Evolutionary conservation across 1,139 yeast genomes (phyloP).

Genomic region (Casaregolazyma suthepensis): DNA sequence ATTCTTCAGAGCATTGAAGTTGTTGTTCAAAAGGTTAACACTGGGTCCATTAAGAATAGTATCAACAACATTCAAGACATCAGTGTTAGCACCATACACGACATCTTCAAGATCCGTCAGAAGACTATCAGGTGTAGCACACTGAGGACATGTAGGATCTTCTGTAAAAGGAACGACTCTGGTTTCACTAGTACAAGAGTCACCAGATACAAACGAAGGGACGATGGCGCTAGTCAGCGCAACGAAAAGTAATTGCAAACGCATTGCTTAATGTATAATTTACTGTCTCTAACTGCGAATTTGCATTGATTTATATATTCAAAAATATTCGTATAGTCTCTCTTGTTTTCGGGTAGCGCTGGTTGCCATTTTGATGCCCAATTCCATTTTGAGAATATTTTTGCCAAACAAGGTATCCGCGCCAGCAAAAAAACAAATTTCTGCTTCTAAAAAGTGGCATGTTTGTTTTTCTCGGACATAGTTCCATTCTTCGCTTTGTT

Average conservation of each 20-base stretch:
- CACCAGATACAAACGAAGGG: background rate
- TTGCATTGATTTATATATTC: background rate
- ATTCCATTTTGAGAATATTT: background rate
- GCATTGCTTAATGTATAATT: background rate
- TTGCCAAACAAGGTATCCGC: background rate
- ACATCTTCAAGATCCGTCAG: background rate
- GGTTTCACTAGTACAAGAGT: background rate
- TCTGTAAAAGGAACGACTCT: background rate
- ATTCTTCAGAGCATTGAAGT: background rate
- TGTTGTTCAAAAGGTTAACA: background rate
- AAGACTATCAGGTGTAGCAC: background rate
- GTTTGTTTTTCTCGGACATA: background rate
- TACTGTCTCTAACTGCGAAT: background rate
- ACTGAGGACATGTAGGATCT: background rate
- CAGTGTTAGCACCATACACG: background rate
- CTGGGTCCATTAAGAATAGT: background rate
- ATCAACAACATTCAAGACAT: background rate
- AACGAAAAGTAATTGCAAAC: background rate
- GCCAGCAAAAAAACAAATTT: background rate
- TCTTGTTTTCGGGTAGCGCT: background rate
- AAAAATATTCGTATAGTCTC: background rate
- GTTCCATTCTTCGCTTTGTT: background rate
- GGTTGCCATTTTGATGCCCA: background rate
- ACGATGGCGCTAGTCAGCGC: background rate
- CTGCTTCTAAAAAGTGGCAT: background rate